Conservation (phyloP, 2,329 filamentous ascomycete genomes). For the Colletotrichum lindemuthianum region DNA sequence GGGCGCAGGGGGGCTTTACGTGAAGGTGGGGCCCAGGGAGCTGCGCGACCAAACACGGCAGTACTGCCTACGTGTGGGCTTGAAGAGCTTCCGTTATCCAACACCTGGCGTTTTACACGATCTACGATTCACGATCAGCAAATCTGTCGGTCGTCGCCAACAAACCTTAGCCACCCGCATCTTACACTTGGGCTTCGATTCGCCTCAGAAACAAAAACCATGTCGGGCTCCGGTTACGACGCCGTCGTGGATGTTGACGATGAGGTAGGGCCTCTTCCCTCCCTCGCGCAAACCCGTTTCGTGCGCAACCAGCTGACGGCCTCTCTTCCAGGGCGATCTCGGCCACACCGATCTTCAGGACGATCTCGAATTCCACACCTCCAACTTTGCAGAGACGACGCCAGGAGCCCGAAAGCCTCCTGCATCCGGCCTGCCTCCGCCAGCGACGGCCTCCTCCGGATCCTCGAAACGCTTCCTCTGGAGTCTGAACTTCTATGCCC, state of each 20-base stretch:
- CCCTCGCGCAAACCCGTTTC: background rate
- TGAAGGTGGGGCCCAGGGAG: conserved; percentile 18
- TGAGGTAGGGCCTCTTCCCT: conserved; percentile 69
- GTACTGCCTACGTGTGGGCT: conserved; percentile 38
- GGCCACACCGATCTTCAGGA: conserved; percentile 98
- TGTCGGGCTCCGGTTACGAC: conserved; percentile 83
- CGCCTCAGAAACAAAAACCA: conserved; percentile 46
- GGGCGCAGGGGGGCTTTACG: too few species aligned
- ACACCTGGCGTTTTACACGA: background rate
- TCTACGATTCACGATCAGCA: background rate
- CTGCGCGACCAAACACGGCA: conserved; percentile 1
- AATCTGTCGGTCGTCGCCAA: background rate
- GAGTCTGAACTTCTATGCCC: conserved; percentile 92
- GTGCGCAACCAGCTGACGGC: conserved; percentile 18
- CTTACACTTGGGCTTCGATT: too few species aligned
- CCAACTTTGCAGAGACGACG: conserved; percentile 76
- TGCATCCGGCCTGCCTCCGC: conserved; percentile 62
- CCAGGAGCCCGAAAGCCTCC: conserved; percentile 57
- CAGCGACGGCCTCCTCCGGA: conserved; percentile 60
- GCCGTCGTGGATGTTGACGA: conserved; percentile 98
- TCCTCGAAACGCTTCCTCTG: conserved; percentile 87
- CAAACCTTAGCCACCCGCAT: too few species aligned
- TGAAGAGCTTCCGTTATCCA: conserved; percentile 38
- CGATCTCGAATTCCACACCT: conserved; percentile 98
- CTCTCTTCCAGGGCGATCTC: conserved; percentile 80